Conservation (phyloP, 306 rosid genomes). For the Mucuna pruriens region DNA sequence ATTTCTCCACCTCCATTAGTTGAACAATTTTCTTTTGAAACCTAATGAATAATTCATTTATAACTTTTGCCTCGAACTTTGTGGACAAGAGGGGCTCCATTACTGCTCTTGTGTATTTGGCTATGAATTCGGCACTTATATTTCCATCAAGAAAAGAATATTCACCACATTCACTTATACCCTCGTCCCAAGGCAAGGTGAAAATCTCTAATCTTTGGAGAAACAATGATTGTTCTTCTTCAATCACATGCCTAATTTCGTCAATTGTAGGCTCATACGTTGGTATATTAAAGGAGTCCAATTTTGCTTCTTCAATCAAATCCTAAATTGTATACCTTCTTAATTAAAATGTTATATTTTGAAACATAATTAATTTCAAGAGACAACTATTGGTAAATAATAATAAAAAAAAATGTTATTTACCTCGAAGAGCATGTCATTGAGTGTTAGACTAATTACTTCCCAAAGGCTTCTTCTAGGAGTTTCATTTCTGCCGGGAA, state of each 20-base stretch:
- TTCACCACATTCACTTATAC: background rate
- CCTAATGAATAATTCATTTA: background rate
- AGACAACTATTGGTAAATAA: no score
- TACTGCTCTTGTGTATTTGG: background rate
- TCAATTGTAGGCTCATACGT: background rate
- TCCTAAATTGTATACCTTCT: background rate
- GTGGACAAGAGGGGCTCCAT: background rate
- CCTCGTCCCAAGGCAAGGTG: slow-evolving; percentile 21
- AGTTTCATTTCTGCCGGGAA: slow-evolving; percentile 28
- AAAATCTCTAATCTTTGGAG: background rate
- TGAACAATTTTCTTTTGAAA: background rate
- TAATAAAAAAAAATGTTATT: background rate
- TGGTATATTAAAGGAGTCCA: slow-evolving; percentile 8
- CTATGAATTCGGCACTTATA: background rate
- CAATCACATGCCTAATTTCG: background rate
- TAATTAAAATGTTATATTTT: no score
- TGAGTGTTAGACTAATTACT: background rate
- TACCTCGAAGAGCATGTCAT: slow-evolving; percentile 53
- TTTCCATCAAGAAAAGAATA: no score
- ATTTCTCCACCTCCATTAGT: no score
- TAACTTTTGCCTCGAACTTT: background rate
- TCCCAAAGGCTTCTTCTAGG: background rate
- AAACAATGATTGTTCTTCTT: slow-evolving; percentile 21
- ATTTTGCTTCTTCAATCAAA: slow-evolving; percentile 9
- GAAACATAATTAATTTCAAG: no score